Conservation (phyloP, 306 rosid species). For the Cicer cuneatum region DNA sequence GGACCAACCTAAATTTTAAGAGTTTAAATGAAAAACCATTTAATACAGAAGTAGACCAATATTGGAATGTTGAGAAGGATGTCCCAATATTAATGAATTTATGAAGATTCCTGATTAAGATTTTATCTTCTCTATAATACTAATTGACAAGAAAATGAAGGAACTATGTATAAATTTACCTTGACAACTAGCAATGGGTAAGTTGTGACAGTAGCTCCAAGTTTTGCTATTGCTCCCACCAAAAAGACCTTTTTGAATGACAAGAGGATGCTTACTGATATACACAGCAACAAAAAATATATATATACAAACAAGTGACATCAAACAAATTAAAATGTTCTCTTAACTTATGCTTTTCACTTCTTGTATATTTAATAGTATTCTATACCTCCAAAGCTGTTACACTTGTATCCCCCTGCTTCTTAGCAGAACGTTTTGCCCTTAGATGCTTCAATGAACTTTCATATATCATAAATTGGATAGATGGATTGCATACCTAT, state of each 20-base stretch:
- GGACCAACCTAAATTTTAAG: no score
- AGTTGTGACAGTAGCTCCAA: slow-evolving; percentile 82
- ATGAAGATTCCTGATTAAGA: background rate
- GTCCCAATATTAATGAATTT: no score
- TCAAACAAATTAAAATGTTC: slow-evolving; percentile 32
- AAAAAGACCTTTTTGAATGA: slow-evolving; percentile 62
- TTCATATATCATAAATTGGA: slow-evolving; percentile 86
- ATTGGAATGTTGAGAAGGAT: background rate
- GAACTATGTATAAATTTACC: slow-evolving; percentile 52
- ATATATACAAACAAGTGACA: slow-evolving; percentile 33
- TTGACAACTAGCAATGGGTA: slow-evolving; percentile 84
- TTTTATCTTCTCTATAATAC: background rate
- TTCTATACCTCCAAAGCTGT: slow-evolving; percentile 70
- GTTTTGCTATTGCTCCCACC: slow-evolving; percentile 85
- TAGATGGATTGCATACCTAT: slow-evolving; percentile 87
- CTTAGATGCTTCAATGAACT: slow-evolving; percentile 66
- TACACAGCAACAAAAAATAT: slow-evolving; percentile 5
- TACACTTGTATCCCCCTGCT: slow-evolving; percentile 55
- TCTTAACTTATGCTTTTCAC: slow-evolving; percentile 23
- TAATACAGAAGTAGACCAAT: background rate
- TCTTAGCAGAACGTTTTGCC: slow-evolving; percentile 58
- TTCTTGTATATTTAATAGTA: slow-evolving; percentile 27
- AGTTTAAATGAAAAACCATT: background rate
- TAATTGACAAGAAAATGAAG: slow-evolving; percentile 30
- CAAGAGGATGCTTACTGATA: slow-evolving; percentile 38